Conservation (phyloP, 768 basidiomycete genomes). For the Xerocomus potaroensis region DNA sequence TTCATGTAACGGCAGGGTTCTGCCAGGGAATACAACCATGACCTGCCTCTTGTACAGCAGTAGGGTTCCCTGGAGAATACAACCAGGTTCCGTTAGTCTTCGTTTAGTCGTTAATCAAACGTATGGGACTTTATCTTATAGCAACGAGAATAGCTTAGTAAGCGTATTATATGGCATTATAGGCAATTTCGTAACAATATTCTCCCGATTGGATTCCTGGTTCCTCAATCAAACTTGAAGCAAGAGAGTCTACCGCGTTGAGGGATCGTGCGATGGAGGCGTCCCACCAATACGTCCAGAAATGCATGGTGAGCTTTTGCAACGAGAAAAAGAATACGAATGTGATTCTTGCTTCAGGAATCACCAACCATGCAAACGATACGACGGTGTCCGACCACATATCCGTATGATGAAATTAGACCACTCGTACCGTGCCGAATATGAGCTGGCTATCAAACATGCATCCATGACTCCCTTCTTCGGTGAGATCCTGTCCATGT, state of each 20-base stretch:
- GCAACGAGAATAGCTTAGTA: too few relatives aligned
- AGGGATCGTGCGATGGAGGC: constrained; percentile 5
- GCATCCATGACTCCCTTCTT: constrained; percentile 10
- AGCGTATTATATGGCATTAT: too few relatives aligned
- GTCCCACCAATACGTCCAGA: constrained; percentile 26
- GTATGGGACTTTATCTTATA: too few relatives aligned
- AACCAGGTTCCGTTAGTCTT: too few relatives aligned
- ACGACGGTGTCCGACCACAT: constrained; percentile 15
- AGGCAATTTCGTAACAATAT: too few relatives aligned
- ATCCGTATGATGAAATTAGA: constrained; percentile 15
- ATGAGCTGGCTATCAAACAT: constrained; percentile 5
- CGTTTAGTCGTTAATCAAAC: too few relatives aligned
- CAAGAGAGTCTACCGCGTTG: constrained; percentile 4
- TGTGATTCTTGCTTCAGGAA: not conserved
- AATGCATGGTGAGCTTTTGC: constrained; percentile 22
- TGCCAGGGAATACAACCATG: too few relatives aligned
- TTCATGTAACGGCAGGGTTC: too few relatives aligned
- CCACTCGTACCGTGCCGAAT: not conserved
- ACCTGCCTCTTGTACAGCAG: too few relatives aligned
- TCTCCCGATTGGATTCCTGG: constrained; percentile 38
- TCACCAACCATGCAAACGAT: not conserved
- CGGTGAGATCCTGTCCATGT: constrained; percentile 1
- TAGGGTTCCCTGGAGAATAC: too few relatives aligned
- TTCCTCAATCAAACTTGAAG: constrained; percentile 33
- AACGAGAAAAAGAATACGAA: too few relatives aligned